Percentiles rank a stretch among this genome's conserved stretches.
Conservation (phyloP, 495 filamentous ascomycete species). For the Evansstolkia leycettana region DNA sequence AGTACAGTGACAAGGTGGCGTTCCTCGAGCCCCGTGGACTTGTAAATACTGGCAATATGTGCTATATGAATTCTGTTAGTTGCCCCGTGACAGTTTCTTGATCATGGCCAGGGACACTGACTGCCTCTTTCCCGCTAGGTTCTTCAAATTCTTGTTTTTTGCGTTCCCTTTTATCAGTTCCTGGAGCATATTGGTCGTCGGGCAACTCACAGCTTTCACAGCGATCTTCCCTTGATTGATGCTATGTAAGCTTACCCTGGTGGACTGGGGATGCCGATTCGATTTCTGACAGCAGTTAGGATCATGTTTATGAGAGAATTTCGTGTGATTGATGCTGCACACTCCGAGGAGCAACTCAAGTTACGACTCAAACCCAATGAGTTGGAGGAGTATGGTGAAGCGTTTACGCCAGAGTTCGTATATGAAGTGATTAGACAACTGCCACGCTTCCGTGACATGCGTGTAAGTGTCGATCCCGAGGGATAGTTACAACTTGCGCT, state of each 20-base stretch:
- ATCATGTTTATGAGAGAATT: constrained; percentile 96
- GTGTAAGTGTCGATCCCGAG: constrained; percentile 38
- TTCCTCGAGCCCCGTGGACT: constrained; percentile 93
- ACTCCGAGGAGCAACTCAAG: constrained; percentile 59
- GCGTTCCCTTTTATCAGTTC: constrained; percentile 88
- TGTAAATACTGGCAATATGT: constrained; percentile 97
- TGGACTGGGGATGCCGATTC: no score
- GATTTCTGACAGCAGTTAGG: constrained; percentile 27
- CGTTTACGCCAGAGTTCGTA: constrained; percentile 89
- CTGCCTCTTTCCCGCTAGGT: constrained; percentile 39
- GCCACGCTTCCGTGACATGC: constrained; percentile 84
- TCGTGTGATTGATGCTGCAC: constrained; percentile 65
- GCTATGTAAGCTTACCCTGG: constrained; percentile 56
- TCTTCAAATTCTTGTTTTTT: constrained; percentile 85
- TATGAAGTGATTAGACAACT: constrained; percentile 83
- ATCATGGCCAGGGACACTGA: not conserved
- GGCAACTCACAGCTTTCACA: constrained; percentile 83
- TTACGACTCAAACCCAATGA: constrained; percentile 66
- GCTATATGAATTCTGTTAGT: constrained; percentile 98
- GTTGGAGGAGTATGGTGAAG: constrained; percentile 79
- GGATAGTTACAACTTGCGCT: not conserved
- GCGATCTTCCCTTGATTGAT: constrained; percentile 86
- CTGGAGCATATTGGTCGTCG: constrained; percentile 76
- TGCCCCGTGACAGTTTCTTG: not conserved
- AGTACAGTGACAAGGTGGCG: constrained; percentile 49